Base-by-base conservation (phyloP, 176 grass and related monocot species). In the Oryza rufipogon region DNA sequence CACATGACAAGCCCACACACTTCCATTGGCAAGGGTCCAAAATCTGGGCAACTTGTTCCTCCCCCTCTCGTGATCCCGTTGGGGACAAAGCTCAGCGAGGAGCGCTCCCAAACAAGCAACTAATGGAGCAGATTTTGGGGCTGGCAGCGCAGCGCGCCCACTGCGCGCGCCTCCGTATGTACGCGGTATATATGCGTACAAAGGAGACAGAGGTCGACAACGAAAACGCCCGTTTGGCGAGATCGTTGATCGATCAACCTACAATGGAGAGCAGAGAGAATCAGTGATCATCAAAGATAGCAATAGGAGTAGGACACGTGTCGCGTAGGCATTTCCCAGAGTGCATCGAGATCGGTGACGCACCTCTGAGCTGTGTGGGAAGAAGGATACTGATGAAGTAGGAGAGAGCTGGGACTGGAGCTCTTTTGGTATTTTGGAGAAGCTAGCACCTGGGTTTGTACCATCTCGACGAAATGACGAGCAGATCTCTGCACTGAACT, bases 11-110 rank as follows among this genome's bases (percentile, higher is more conserved):
- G 75, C 70, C 81, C 85, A 81, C 49, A n/a, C 74, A 38, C 68
- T 66, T 85, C 89, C 90, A 94, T 3, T 4, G 28, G 91, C 25
- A 77, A 48, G 52, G 73, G 9, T 68, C 92, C 89, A 91, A 94
- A 90, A 77, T 74, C 83, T 85, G 90, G 69, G 90, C 81, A 86
- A 77, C 68, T 92, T 90, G 81, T 90, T 81, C 83, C 88, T 76
- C 84, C 75, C 54, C 44, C 68, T 87, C 92, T 77, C 92, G 92
- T 94, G 92, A 94, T 85, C 61, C 74, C 51, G 2, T 78, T 76
- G 81, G 84, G 56, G 71, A 80, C 85, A 87, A 83, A 47, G 54
- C 22, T 45, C 84, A 65, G 73, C 87, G 46, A 75, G 81, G 70
- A 80, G 83, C 83, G 60, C 83, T 92, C 79, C 77, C 25, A 82